phyloP scores from a whole-genome alignment of 192 early-diverging fungal genomes.

The Geosiphon pyriformis region DNA sequence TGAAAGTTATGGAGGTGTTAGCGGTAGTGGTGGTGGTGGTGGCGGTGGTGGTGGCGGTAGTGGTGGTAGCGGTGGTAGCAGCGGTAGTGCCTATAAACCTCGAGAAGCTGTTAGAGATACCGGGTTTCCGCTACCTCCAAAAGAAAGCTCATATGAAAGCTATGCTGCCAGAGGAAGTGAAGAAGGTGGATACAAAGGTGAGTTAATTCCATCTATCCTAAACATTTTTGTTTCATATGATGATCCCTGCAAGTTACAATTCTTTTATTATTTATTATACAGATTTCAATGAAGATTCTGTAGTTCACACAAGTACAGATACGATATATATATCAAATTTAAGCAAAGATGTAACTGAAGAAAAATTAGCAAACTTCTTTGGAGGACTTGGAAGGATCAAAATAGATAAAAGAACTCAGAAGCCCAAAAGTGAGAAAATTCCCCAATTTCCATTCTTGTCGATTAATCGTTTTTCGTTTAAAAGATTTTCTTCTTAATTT shows the following conservation, averaged over 20 bases:
- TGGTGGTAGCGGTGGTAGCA: conserved; percentile 7
- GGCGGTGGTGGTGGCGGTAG: not conserved
- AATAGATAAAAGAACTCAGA: conserved; percentile 54
- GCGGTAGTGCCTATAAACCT: conserved; percentile 3
- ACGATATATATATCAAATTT: conserved; percentile 69
- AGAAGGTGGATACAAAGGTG: not conserved
- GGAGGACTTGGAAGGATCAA: conserved; percentile 69
- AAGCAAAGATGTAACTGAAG: conserved; percentile 55
- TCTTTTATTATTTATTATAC: not conserved
- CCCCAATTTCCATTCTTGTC: too few relatives aligned
- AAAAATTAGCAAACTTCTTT: conserved; percentile 55
- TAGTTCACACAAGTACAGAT: conserved; percentile 46
- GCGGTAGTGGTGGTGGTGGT: not conserved
- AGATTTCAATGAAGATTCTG: conserved; percentile 27
- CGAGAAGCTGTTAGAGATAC: conserved; percentile 15
- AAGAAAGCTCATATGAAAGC: conserved; percentile 16
- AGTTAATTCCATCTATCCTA: not conserved
- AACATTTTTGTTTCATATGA: not conserved
- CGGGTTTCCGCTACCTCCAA: not conserved
- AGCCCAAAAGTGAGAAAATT: conserved; percentile 51
- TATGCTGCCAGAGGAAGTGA: conserved; percentile 11
- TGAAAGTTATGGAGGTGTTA: conserved; percentile 7
- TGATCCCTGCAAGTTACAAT: not conserved
- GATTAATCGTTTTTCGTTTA: not conserved
- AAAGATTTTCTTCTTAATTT: conserved; percentile 8